Conservation (phyloP, 2,329 filamentous ascomycete genomes). For the Raffaelea arxii region DNA sequence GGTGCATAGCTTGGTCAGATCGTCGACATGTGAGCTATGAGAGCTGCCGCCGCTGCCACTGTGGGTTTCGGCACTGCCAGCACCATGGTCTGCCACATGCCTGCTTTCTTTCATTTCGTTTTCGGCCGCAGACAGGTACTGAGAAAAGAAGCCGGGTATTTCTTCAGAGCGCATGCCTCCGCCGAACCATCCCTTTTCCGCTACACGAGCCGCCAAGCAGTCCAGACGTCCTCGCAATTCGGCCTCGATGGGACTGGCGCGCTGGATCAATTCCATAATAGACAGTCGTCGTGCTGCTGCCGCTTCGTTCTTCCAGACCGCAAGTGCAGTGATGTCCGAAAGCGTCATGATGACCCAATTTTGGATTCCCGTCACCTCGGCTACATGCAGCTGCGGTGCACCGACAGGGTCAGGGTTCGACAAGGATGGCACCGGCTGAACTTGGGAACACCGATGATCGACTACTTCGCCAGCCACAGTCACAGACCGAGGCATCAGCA, state of each 20-base stretch:
- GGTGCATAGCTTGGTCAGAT: neutral
- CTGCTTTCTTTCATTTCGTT: neutral
- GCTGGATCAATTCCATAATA: conserved; percentile 32
- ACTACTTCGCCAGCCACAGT: neutral
- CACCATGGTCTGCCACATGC: too few relatives aligned
- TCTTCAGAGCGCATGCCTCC: neutral
- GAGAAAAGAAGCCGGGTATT: conserved; percentile 4
- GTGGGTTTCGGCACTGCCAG: too few relatives aligned
- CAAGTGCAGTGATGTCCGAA: conserved; percentile 41
- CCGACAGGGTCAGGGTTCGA: neutral
- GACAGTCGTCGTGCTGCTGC: conserved; percentile 33
- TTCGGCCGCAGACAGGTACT: conserved; percentile 3
- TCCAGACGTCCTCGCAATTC: conserved; percentile 23
- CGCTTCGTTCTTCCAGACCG: conserved; percentile 44
- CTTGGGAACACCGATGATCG: too few relatives aligned
- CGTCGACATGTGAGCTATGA: neutral
- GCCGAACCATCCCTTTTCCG: neutral
- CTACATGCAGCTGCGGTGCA: conserved; percentile 29
- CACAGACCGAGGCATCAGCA: conserved; percentile 23
- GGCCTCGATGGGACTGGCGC: conserved; percentile 30
- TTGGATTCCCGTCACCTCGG: conserved; percentile 43
- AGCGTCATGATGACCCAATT: conserved; percentile 49
- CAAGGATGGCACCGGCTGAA: too few relatives aligned
- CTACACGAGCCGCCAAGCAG: conserved; percentile 13
- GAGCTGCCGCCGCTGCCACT: too few relatives aligned